Conservation (phyloP, 2,329 filamentous ascomycete species). For the Parafenestella ontariensis region DNA sequence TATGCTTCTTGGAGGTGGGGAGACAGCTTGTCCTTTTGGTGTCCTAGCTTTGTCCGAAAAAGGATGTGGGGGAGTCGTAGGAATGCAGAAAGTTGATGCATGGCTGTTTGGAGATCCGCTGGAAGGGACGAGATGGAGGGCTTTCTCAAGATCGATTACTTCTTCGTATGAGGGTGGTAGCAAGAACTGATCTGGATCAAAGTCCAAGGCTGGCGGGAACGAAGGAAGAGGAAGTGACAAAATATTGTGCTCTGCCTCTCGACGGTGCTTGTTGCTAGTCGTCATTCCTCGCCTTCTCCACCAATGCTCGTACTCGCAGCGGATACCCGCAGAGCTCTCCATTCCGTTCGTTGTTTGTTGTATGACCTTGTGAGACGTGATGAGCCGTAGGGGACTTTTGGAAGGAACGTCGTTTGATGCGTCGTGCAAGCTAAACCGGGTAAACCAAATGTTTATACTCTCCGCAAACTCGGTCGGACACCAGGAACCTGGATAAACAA, state of each 20-base stretch:
- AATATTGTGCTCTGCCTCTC: neutral
- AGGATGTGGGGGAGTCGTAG: neutral
- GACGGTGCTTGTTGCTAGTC: slow-evolving; percentile 6
- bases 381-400: slow-evolving; percentile 8
- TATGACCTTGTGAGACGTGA: slow-evolving; percentile 25
- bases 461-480: slow-evolving; percentile 1
- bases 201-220: slow-evolving; percentile 15
- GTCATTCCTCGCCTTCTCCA: slow-evolving; percentile 12
- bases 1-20: slow-evolving; percentile 14
- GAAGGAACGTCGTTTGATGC: slow-evolving; percentile 13
- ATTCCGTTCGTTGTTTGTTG: slow-evolving; percentile 12
- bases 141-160: slow-evolving; percentile 24
- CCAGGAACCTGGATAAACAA: slow-evolving; percentile 12
- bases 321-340: neutral
- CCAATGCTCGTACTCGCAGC: slow-evolving; percentile 19
- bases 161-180: slow-evolving; percentile 14
- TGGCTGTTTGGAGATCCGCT: neutral
- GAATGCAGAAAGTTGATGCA: slow-evolving; percentile 2
- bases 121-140: slow-evolving; percentile 1
- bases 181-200: slow-evolving; percentile 12
- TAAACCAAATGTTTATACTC: slow-evolving; percentile 24
- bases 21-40: neutral
- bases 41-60: neutral
- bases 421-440: slow-evolving; percentile 18
- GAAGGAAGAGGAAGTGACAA: slow-evolving; percentile 6